Evolutionary conservation across 1,284 basidiomycete species (phyloP).

Genomic region (Cutaneotrichosporon sp.): DNA sequence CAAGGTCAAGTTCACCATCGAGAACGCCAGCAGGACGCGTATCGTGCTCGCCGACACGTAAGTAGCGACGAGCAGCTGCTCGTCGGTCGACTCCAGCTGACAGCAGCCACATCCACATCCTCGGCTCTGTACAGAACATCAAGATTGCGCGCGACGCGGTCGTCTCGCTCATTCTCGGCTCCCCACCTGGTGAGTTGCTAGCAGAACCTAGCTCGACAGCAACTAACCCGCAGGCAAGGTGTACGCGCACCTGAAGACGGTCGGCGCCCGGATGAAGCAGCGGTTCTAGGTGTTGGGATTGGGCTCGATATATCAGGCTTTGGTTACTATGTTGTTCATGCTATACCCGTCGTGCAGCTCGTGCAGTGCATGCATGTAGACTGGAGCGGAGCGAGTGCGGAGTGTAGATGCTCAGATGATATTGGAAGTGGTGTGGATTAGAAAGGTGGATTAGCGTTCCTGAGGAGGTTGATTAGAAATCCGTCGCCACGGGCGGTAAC

Average conservation of each 20-base stretch:
- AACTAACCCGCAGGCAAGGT: conserved; percentile 64
- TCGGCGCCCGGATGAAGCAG: conserved; percentile 91
- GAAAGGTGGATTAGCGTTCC: neutral
- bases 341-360: conserved; percentile 20
- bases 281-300: conserved; percentile 56
- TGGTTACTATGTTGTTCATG: conserved; percentile 24
- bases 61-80: too few species aligned
- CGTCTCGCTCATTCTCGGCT: conserved; percentile 91
- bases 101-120: conserved; percentile 59
- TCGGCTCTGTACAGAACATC: conserved; percentile 72
- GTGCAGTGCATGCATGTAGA: too few species aligned
- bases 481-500: conserved; percentile 11
- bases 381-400: neutral
- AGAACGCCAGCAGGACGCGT: conserved; percentile 92
- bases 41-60: conserved; percentile 96
- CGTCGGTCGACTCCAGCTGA: too few species aligned
- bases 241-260: conserved; percentile 84
- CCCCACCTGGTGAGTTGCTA: conserved; percentile 71
- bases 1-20: conserved; percentile 97
- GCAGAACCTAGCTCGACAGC: neutral
- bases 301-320: neutral
- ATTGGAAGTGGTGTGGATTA: neutral
- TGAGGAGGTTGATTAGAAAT: neutral
- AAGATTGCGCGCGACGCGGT: conserved; percentile 95
- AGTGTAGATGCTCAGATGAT: neutral